Evolutionary conservation across 108 stramenopile species (phyloP), one percentile per base, ranked within the genome.

Genomic region (Cyclotella distinguenda): DNA sequence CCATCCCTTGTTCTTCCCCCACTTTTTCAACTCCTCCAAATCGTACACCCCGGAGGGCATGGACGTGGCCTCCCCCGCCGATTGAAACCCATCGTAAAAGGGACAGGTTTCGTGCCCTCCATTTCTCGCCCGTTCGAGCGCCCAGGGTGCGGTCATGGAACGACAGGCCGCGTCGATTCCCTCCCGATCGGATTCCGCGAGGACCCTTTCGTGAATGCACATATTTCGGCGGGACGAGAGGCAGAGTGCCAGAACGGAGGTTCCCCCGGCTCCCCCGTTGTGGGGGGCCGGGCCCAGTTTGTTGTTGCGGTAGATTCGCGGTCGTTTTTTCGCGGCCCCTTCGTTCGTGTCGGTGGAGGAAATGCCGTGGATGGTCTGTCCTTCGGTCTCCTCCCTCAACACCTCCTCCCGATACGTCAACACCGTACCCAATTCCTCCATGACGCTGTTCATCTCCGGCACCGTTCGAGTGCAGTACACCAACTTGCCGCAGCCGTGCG

Each of bases 381-480:
- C 39, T 6, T 77, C 75, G 47, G 69, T 64, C 28, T 84, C 80
- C 46, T 72, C 36, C 7, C 83, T 73, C 23, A 97, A 75, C 43
- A 87, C 64, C 49, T 95, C 78, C 28, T 82, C 82, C 10, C 97
- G 75, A 77, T 99, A 98, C 3, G 58, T 78, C 36, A 98, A 74
- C 18, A 99, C 97, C 22, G 87, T 79, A 46, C 89, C 97, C 56
- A 99, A 68, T 67, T 99, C 98, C 76, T 98, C 96, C 84, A 99
- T 93, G 30, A 97, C 97, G 25, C 89, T 85, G 55, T 94, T 91
- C 99, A 99, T 99, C 82, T 99, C 99, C 4, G 99, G 99, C 23
- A 99, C 99, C 4, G 99, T 99, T 26, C 99, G 95, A 9, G 99
- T 99, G 70, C 98, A 99, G 65, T 99, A 99, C 22, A 99, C 90